Conservation (phyloP, 257 asterid genomes). For the Nicotiana sylvestris region DNA sequence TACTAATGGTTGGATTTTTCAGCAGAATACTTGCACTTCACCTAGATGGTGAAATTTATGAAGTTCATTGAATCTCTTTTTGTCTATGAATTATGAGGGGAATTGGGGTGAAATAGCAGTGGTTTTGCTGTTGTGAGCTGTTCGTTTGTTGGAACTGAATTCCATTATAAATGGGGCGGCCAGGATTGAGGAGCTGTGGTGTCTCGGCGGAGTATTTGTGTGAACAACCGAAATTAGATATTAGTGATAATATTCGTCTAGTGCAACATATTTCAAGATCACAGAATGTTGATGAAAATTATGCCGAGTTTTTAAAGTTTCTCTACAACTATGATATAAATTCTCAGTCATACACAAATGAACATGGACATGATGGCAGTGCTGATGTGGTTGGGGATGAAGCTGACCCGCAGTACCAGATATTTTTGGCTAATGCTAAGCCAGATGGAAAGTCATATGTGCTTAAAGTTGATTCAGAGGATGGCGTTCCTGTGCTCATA, state of each 20-base stretch:
- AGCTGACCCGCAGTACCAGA: background rate
- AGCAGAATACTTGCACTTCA: background rate
- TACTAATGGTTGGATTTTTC: background rate
- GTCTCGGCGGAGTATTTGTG: background rate
- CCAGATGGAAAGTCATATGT: background rate
- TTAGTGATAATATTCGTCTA: background rate
- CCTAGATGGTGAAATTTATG: constrained; percentile 1
- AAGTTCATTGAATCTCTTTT: background rate
- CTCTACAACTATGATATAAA: background rate
- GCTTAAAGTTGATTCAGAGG: background rate
- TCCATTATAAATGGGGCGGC: background rate
- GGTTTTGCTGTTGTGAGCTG: background rate
- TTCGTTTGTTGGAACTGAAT: background rate
- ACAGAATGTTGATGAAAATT: background rate
- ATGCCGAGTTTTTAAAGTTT: background rate
- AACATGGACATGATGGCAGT: background rate
- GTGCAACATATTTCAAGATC: background rate
- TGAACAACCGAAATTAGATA: background rate
- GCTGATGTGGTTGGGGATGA: background rate
- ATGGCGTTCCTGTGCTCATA: background rate
- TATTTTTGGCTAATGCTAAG: constrained; percentile 11
- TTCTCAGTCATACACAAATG: constrained; percentile 11
- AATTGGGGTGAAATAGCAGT: background rate
- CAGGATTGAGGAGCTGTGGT: background rate
- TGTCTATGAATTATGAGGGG: background rate